phyloP scores from a whole-genome alignment of 1,139 yeast species.

The Geotrichum cucujoidarum region DNA sequence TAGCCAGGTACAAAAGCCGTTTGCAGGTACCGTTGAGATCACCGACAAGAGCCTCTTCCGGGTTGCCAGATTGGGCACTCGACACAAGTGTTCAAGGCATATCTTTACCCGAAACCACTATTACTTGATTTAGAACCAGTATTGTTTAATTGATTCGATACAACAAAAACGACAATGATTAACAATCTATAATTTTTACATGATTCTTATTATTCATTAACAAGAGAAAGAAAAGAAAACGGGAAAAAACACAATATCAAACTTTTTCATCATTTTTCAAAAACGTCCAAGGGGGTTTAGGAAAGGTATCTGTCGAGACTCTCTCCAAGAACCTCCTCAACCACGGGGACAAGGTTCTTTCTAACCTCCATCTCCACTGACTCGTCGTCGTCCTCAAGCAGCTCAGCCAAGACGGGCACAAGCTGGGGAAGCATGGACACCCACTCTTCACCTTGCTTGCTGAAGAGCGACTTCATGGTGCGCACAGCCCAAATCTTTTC shows the following conservation, averaged over 20 bases:
- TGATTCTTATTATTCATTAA: not conserved
- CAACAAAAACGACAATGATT: too few species aligned
- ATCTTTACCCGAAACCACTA: not conserved
- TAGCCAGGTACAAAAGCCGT: too few species aligned
- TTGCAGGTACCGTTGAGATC: too few species aligned
- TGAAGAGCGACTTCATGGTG: slow-evolving; percentile 74
- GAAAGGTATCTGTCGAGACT: slow-evolving; percentile 85
- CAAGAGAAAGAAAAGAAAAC: too few species aligned
- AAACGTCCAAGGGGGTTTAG: slow-evolving; percentile 39
- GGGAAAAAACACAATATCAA: not conserved
- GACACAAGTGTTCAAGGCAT: not conserved
- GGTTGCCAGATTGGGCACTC: not conserved
- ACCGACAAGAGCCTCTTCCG: too few species aligned
- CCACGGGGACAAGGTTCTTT: slow-evolving; percentile 83
- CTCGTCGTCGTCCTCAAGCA: slow-evolving; percentile 93
- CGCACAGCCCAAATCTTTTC: slow-evolving; percentile 83
- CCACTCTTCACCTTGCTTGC: slow-evolving; percentile 95
- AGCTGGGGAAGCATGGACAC: slow-evolving; percentile 82
- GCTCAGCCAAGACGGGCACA: slow-evolving; percentile 92
- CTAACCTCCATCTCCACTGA: slow-evolving; percentile 88
- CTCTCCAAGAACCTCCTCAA: slow-evolving; percentile 90
- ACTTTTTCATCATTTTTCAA: not conserved
- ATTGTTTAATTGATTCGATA: too few species aligned
- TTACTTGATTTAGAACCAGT: too few species aligned
- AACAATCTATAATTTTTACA: not conserved